Evolutionary conservation across 176 grass and related monocot species (phyloP).

Genomic region (Lolium perenne): DNA sequence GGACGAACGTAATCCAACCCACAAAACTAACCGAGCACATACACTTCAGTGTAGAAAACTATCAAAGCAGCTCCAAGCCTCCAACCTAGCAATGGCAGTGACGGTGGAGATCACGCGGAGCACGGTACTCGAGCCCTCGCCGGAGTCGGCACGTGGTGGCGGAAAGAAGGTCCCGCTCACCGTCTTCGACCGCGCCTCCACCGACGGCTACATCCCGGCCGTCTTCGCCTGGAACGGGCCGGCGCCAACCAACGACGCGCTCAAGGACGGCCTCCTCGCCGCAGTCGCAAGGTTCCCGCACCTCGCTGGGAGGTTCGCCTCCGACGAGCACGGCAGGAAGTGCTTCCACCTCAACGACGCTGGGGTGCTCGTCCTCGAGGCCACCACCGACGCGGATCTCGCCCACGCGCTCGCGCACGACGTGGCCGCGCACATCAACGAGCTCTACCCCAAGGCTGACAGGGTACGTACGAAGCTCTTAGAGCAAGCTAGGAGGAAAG

Average conservation of each 20-base stretch:
- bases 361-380: conserved; percentile 43
- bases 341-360: conserved; percentile 29
- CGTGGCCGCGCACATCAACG: conserved; percentile 11
- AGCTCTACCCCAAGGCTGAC: conserved; percentile 24
- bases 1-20: no score
- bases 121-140: neutral
- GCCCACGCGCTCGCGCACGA: conserved; percentile 29
- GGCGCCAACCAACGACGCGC: conserved; percentile 23
- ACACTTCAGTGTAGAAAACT: no score
- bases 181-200: conserved; percentile 49
- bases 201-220: conserved; percentile 36
- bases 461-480: neutral
- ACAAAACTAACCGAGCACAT: no score
- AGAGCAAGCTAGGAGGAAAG: no score
- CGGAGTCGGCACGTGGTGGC: neutral
- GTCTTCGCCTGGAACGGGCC: conserved; percentile 43
- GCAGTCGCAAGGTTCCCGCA: conserved; percentile 39
- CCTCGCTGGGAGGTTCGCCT: conserved; percentile 29
- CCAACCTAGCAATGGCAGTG: no score
- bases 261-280: conserved; percentile 26
- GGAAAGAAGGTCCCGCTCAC: conserved; percentile 36
- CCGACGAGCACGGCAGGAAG: neutral
- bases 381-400: conserved; percentile 1
- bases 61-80: no score
- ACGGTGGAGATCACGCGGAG: conserved; percentile 6